A percentile compares a stretch with the other conserved stretches of the same genome.
Conservation (phyloP, 371 early-diverging fungal genomes). For the Mucor indicus region DNA sequence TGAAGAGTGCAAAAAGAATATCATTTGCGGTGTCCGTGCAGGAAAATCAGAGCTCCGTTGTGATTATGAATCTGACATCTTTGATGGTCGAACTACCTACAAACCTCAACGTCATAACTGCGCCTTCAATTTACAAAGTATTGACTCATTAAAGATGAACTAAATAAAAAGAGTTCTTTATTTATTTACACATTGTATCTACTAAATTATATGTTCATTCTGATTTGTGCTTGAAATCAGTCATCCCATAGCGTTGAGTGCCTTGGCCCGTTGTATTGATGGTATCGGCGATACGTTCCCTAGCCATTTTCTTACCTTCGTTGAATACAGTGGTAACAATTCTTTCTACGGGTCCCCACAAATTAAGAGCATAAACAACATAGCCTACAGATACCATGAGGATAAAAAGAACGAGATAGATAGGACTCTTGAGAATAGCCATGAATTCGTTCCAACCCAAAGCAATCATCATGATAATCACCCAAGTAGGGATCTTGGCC, state of each 20-base stretch:
- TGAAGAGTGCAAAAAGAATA: slow-evolving; percentile 34
- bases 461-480: slow-evolving; percentile 68
- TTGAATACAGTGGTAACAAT: slow-evolving; percentile 37
- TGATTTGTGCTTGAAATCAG: slow-evolving; percentile 3
- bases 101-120: slow-evolving; percentile 5
- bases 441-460: slow-evolving; percentile 95
- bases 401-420: slow-evolving; percentile 72
- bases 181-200: too few species aligned
- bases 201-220: too few species aligned
- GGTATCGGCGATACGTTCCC: slow-evolving; percentile 5
- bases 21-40: slow-evolving; percentile 52
- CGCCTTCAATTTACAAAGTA: slow-evolving; percentile 4
- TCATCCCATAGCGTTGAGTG: neutral
- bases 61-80: slow-evolving; percentile 30
- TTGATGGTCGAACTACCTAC: neutral
- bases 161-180: too few species aligned
- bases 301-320: slow-evolving; percentile 42
- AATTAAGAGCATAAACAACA: slow-evolving; percentile 61
- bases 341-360: slow-evolving; percentile 65
- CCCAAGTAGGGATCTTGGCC: slow-evolving; percentile 87
- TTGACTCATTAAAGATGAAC: too few species aligned
- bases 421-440: slow-evolving; percentile 76
- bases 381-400: slow-evolving; percentile 52
- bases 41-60: slow-evolving; percentile 53
- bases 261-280: slow-evolving; percentile 1